Evolutionary conservation across 768 basidiomycete species (phyloP).

Genomic region (Tylopilus sp.): DNA sequence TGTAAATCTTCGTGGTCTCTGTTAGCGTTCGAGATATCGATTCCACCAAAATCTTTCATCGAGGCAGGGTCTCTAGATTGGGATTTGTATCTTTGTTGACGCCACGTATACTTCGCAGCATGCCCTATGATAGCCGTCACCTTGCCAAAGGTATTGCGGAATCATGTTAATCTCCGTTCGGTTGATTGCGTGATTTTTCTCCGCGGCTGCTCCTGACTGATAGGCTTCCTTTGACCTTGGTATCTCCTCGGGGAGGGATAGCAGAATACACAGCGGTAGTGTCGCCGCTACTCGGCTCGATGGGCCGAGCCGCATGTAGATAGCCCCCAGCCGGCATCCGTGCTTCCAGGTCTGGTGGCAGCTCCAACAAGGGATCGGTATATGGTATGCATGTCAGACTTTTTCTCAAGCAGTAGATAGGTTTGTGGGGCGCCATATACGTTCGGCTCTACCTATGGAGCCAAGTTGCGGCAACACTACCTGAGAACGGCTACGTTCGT

Average conservation of each 20-base stretch:
- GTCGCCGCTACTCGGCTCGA: too few species aligned
- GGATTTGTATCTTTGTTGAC: background rate
- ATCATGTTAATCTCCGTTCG: background rate
- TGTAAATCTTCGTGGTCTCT: background rate
- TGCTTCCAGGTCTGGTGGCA: too few species aligned
- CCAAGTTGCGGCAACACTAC: too few species aligned
- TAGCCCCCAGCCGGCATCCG: too few species aligned
- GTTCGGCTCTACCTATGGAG: too few species aligned
- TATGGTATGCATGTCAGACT: too few species aligned
- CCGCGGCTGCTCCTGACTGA: background rate
- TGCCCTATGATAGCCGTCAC: background rate
- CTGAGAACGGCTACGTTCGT: background rate
- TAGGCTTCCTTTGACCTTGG: background rate
- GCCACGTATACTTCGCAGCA: background rate
- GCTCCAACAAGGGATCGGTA: too few species aligned
- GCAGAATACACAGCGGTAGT: too few species aligned
- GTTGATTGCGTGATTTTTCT: background rate
- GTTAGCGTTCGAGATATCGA: background rate
- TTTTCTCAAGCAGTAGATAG: too few species aligned
- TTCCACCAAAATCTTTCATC: background rate
- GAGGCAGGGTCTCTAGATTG: background rate
- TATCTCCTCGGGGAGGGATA: background rate
- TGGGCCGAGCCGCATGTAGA: too few species aligned
- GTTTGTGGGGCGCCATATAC: too few species aligned
- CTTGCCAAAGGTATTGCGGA: background rate